Conservation (phyloP, 2,329 filamentous ascomycete species). For the Verruconis gallopava region DNA sequence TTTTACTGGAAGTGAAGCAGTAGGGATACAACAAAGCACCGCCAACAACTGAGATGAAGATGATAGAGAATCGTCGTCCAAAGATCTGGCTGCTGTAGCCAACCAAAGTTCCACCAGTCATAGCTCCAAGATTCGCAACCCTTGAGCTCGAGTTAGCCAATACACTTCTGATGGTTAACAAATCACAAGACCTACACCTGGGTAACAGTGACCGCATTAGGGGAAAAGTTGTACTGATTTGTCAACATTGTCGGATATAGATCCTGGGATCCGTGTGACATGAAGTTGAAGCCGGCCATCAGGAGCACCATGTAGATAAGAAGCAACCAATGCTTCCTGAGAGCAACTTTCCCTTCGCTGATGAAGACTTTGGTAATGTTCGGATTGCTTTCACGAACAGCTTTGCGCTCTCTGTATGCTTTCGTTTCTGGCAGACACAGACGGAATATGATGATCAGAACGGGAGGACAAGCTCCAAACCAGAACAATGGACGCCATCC, state of each 20-base stretch:
- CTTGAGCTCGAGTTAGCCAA: slow-evolving; percentile 15
- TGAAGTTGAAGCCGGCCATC: slow-evolving; percentile 88
- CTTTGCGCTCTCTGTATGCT: slow-evolving; percentile 54
- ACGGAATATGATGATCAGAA: slow-evolving; percentile 69
- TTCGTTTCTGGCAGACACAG: slow-evolving; percentile 68
- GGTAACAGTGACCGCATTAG: slow-evolving; percentile 34
- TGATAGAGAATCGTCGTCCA: slow-evolving; percentile 35
- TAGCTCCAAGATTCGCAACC: slow-evolving; percentile 37
- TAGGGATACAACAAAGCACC: slow-evolving; percentile 77
- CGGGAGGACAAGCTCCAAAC: slow-evolving; percentile 72
- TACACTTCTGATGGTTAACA: background rate
- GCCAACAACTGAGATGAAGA: slow-evolving; percentile 43
- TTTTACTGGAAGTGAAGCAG: slow-evolving; percentile 49
- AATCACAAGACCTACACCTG: slow-evolving; percentile 19
- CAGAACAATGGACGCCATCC: slow-evolving; percentile 79
- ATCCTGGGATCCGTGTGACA: slow-evolving; percentile 67
- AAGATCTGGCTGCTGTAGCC: slow-evolving; percentile 35
- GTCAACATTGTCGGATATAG: slow-evolving; percentile 47
- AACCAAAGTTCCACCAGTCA: slow-evolving; percentile 32
- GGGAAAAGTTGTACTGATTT: slow-evolving; percentile 44
- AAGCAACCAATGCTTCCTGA: slow-evolving; percentile 69
- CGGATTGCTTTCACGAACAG: slow-evolving; percentile 42
- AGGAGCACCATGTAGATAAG: slow-evolving; percentile 71
- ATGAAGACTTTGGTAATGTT: slow-evolving; percentile 43
- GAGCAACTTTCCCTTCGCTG: slow-evolving; percentile 61